These are phyloP conservation scores for Arbutus unedo DNA, from an alignment of 148 eudicot species.

Conservation along the genomic window DNA sequence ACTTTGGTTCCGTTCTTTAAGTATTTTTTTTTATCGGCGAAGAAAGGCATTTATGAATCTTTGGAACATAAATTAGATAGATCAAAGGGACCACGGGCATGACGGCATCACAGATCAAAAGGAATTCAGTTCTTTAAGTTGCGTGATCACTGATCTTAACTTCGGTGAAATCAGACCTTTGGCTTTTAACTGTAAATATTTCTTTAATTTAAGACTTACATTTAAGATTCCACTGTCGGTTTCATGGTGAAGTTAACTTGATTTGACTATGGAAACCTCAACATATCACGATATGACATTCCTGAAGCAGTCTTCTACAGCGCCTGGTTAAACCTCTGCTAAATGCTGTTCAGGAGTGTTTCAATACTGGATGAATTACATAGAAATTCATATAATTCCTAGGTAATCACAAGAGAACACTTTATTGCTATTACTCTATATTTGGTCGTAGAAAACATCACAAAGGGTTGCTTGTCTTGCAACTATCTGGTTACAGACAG, in stretches of 20 bases:
- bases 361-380: background rate
- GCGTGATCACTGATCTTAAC: background rate
- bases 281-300: background rate
- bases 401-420: background rate
- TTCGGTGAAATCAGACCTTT: no score
- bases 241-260: background rate
- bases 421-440: background rate
- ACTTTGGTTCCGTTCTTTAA: background rate
- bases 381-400: background rate
- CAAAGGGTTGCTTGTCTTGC: background rate
- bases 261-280: background rate
- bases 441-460: slow-evolving; percentile 5
- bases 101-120: no score
- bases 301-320: background rate
- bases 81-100: no score
- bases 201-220: background rate
- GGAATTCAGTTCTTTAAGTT: background rate
- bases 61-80: no score
- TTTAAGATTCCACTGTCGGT: background rate
- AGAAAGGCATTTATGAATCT: no score
- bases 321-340: background rate
- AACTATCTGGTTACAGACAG: background rate
- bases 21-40: background rate
- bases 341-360: background rate
- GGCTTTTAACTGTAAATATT: background rate